Evolutionary conservation across 2,329 filamentous ascomycete species (phyloP).

Genomic region (Ceratocystis lukuohia): DNA sequence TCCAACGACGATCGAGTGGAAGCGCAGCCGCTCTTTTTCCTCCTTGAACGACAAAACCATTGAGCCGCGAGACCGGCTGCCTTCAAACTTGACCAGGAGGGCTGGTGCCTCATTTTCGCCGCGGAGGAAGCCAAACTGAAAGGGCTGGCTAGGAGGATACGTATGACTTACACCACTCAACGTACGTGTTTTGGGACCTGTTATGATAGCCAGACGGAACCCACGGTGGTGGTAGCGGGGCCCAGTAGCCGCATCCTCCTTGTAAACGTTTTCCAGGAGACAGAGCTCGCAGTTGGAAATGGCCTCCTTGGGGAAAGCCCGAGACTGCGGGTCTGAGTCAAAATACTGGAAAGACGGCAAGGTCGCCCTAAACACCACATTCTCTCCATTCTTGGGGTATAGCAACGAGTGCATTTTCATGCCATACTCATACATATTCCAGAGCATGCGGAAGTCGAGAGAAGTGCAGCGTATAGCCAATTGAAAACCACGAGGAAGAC

Average conservation of each 20-base stretch:
- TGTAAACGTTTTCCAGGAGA: conserved; percentile 58
- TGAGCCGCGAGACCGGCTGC: conserved; percentile 50
- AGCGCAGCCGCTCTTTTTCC: conserved; percentile 51
- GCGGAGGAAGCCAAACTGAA: conserved; percentile 66
- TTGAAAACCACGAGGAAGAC: conserved; percentile 61
- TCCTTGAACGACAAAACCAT: conserved; percentile 69
- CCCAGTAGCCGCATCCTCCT: conserved; percentile 59
- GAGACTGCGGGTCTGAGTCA: conserved; percentile 54
- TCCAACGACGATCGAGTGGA: conserved; percentile 62
- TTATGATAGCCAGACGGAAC: conserved; percentile 65
- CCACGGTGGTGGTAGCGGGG: conserved; percentile 62
- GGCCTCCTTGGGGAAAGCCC: conserved; percentile 62
- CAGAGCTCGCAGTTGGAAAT: conserved; percentile 57
- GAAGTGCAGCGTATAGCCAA: conserved; percentile 58
- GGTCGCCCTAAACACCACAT: conserved; percentile 52
- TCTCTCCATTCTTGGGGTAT: conserved; percentile 55
- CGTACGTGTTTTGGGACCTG: conserved; percentile 62
- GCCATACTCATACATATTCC: conserved; percentile 76
- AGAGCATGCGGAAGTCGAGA: conserved; percentile 64
- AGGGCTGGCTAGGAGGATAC: conserved; percentile 49
- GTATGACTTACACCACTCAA: conserved; percentile 63
- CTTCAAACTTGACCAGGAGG: conserved; percentile 57
- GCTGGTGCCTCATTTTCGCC: conserved; percentile 57
- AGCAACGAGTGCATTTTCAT: conserved; percentile 61
- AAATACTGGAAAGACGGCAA: conserved; percentile 70